Evolutionary conservation across 2,329 filamentous ascomycete species (phyloP).

Genomic region (Trichoderma sp.): DNA sequence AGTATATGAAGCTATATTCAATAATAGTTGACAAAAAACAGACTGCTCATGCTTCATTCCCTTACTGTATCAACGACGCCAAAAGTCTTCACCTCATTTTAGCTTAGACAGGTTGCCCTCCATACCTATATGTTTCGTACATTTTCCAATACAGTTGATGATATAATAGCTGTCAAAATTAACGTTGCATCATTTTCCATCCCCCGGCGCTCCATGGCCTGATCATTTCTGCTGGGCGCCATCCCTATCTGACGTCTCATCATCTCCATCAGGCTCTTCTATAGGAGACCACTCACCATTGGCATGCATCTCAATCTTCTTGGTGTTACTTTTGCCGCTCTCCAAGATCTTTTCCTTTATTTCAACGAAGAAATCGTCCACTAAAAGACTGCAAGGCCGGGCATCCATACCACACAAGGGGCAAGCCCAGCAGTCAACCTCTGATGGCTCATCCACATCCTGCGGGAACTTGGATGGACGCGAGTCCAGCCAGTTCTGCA

Average conservation of each 20-base stretch:
- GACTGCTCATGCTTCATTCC: not conserved
- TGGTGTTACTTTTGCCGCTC: slow-evolving; percentile 29
- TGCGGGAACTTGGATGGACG: slow-evolving; percentile 50
- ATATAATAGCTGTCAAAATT: not conserved
- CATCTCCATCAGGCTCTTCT: slow-evolving; percentile 33
- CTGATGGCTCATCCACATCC: slow-evolving; percentile 48
- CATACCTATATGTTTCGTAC: not conserved
- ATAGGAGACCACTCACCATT: slow-evolving; percentile 40
- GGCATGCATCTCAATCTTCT: slow-evolving; percentile 32
- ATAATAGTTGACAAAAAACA: not conserved
- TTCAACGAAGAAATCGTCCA: slow-evolving; percentile 72
- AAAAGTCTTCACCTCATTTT: not conserved
- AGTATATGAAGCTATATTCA: not conserved
- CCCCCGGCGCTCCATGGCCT: not conserved
- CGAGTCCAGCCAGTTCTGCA: slow-evolving; percentile 75
- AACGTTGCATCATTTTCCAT: not conserved
- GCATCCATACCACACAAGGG: slow-evolving; percentile 80
- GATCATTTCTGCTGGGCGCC: no score
- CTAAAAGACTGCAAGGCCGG: slow-evolving; percentile 66
- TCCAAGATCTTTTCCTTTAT: slow-evolving; percentile 57
- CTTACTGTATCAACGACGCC: not conserved
- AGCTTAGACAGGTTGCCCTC: not conserved
- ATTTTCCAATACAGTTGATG: not conserved
- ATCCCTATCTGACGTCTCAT: slow-evolving; percentile 22
- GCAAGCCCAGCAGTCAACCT: slow-evolving; percentile 78